phyloP scores from a whole-genome alignment of 2,329 filamentous ascomycete species.

The Hypomyces perniciosus region DNA sequence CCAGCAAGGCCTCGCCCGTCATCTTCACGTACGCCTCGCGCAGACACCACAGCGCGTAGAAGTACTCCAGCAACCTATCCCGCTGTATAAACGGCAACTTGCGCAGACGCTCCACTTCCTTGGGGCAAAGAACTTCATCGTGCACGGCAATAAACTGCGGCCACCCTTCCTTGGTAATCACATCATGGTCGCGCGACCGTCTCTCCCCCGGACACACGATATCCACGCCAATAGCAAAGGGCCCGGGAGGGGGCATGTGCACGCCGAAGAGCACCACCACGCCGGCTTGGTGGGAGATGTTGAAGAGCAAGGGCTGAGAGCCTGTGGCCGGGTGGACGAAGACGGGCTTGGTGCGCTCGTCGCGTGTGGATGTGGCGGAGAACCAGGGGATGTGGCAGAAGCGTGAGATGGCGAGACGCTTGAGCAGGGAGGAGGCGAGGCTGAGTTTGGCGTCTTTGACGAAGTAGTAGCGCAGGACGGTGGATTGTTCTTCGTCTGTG shows the following conservation, averaged over 20 bases:
- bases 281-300: slow-evolving; percentile 73
- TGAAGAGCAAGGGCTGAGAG: slow-evolving; percentile 55
- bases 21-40: slow-evolving; percentile 81
- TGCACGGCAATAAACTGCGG: slow-evolving; percentile 64
- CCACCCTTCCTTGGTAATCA: slow-evolving; percentile 56
- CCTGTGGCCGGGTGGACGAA: slow-evolving; percentile 44
- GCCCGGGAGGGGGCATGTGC: slow-evolving; percentile 23
- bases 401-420: slow-evolving; percentile 61
- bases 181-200: slow-evolving; percentile 52
- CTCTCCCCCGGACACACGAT: slow-evolving; percentile 71
- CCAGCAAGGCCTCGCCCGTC: slow-evolving; percentile 70
- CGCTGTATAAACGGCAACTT: slow-evolving; percentile 24
- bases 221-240: slow-evolving; percentile 59
- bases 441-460: slow-evolving; percentile 69
- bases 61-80: slow-evolving; percentile 59
- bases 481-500: slow-evolving; percentile 47
- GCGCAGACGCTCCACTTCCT: slow-evolving; percentile 59
- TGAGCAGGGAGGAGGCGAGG: slow-evolving; percentile 66
- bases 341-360: slow-evolving; percentile 49
- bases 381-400: slow-evolving; percentile 56
- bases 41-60: slow-evolving; percentile 74
- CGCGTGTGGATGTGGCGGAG: slow-evolving; percentile 49
- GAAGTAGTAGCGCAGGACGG: slow-evolving; percentile 57
- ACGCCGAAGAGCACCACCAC: slow-evolving; percentile 62
- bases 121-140: slow-evolving; percentile 59